phyloP scores from a whole-genome alignment of 352 stramenopile genomes.

The Globisporangium polare region DNA sequence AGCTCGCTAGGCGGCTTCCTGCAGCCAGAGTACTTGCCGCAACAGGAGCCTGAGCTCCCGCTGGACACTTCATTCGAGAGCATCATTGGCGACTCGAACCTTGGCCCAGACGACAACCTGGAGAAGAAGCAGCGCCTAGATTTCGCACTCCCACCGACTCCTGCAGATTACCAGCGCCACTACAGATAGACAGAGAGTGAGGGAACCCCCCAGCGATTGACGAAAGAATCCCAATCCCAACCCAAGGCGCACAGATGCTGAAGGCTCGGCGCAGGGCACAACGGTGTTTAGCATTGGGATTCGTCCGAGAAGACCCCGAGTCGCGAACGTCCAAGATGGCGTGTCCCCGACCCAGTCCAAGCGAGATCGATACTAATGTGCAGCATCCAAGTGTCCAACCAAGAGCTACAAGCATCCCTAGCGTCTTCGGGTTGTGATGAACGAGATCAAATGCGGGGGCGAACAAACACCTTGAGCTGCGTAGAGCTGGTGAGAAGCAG shows the following conservation, averaged over 20 bases:
- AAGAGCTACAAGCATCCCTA: neutral
- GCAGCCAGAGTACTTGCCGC: conserved; percentile 44
- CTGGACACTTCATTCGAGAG: conserved; percentile 41
- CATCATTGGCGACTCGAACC: conserved; percentile 19
- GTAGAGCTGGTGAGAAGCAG: neutral
- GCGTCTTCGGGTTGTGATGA: neutral
- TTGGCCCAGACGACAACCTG: conserved; percentile 17
- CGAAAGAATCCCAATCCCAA: neutral
- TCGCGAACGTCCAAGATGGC: neutral
- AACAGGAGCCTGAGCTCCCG: conserved; percentile 40
- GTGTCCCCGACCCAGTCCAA: neutral
- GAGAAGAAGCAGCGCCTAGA: conserved; percentile 21
- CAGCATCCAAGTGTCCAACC: neutral
- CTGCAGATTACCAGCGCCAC: conserved; percentile 24
- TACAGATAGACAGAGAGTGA: conserved; percentile 28
- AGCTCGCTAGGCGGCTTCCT: conserved; percentile 63
- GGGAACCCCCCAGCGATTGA: neutral
- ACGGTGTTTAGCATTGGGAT: neutral
- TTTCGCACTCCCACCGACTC: conserved; percentile 18
- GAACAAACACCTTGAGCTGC: neutral
- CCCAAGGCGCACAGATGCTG: neutral
- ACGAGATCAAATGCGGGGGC: neutral
- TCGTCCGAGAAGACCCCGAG: neutral
- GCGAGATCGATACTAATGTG: neutral
- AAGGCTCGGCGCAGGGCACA: neutral